Conservation (phyloP, 495 filamentous ascomycete genomes). For the Collariella sp. region DNA sequence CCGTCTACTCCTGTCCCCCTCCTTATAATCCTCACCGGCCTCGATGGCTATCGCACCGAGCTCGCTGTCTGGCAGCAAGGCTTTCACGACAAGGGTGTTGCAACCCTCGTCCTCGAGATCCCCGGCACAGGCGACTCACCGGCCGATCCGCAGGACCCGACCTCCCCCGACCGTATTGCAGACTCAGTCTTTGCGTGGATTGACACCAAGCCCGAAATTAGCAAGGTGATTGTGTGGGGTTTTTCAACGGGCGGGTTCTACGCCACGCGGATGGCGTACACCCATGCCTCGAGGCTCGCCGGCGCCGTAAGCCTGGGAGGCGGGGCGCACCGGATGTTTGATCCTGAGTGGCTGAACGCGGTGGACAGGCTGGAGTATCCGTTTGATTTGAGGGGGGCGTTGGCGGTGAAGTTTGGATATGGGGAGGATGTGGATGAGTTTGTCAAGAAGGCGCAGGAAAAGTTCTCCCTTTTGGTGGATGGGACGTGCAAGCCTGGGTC, state of each 20-base stretch:
- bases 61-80: slow-evolving; percentile 56
- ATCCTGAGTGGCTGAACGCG: slow-evolving; percentile 50
- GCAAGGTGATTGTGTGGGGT: slow-evolving; percentile 52
- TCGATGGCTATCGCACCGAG: slow-evolving; percentile 68
- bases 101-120: slow-evolving; percentile 55
- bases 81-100: slow-evolving; percentile 47
- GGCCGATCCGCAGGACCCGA: slow-evolving; percentile 39
- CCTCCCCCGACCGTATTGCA: slow-evolving; percentile 47
- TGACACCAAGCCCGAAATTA: slow-evolving; percentile 42
- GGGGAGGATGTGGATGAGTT: slow-evolving; percentile 37
- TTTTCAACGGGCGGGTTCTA: slow-evolving; percentile 67
- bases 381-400: slow-evolving; percentile 52
- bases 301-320: slow-evolving; percentile 57
- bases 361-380: slow-evolving; percentile 64
- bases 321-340: slow-evolving; percentile 59
- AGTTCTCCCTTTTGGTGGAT: slow-evolving; percentile 57
- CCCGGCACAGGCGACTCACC: slow-evolving; percentile 69
- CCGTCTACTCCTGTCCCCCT: slow-evolving; percentile 39
- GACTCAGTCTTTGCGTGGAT: slow-evolving; percentile 57
- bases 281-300: slow-evolving; percentile 47
- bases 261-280: slow-evolving; percentile 59
- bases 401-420: slow-evolving; percentile 62
- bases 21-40: slow-evolving; percentile 58
- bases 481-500: no score
- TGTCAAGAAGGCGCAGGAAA: slow-evolving; percentile 43